phyloP scores from a whole-genome alignment of 345 rosid genomes.

The Alliaria petiolata region DNA sequence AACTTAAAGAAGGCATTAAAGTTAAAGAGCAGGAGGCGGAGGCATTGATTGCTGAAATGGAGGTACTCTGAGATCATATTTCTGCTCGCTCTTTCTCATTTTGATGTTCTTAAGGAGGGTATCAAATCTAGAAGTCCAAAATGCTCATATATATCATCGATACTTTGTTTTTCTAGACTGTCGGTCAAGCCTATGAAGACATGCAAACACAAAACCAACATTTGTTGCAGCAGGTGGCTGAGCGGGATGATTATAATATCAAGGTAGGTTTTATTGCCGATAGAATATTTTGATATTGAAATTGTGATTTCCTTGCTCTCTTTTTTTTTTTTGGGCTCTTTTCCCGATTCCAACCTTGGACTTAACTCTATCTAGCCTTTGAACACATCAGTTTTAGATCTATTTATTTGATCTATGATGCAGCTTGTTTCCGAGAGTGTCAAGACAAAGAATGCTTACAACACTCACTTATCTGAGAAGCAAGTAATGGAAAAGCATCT shows the following conservation, averaged over 20 bases:
- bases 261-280: constrained; percentile 49
- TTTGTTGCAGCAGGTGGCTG: constrained; percentile 79
- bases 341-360: background rate
- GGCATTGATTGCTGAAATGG: constrained; percentile 87
- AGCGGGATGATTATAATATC: constrained; percentile 88
- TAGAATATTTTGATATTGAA: background rate
- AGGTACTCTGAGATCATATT: constrained; percentile 40
- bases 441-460: constrained; percentile 76
- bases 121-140: background rate
- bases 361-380: too few relatives aligned
- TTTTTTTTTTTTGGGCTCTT: too few relatives aligned
- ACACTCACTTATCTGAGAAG: constrained; percentile 68
- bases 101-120: constrained; percentile 4
- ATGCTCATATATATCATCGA: background rate
- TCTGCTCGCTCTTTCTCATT: constrained; percentile 1
- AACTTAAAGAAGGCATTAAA: constrained; percentile 76
- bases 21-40: constrained; percentile 80
- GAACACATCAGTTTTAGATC: background rate
- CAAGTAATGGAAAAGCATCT: constrained; percentile 69
- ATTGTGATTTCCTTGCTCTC: background rate
- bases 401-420: constrained; percentile 24
- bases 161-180: constrained; percentile 47
- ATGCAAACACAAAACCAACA: constrained; percentile 94
- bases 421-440: constrained; percentile 99
- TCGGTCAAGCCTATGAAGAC: constrained; percentile 96